Evolutionary conservation across 371 early-diverging fungal species (phyloP), one percentile per base, ranked within the genome.

Genomic region (Chytridium lagenaria): DNA sequence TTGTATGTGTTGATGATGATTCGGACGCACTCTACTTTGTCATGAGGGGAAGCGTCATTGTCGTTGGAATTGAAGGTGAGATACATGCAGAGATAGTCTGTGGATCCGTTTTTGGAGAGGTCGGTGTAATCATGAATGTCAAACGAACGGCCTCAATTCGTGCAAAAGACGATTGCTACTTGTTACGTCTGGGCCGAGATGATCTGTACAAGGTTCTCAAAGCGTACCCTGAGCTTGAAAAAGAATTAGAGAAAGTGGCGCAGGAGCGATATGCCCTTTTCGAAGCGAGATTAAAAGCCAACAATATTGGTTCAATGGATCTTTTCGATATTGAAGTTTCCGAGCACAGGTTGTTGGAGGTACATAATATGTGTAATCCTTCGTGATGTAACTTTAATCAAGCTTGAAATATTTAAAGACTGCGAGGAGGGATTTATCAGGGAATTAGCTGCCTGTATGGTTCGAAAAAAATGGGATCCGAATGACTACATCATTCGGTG

Each of bases 11-110:
- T 22, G 77, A 74, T 40, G 77, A 77, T 63, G 72, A 68, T 33
- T 73, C 81, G 2, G 76, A 75, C 67, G 38, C 70, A 38, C 77
- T 83, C 31, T 83, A 73, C 67, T 83, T 79, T 59, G 75, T 81
- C 44, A n/a, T 80, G 28, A 63, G 68, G 5, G 84, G 84, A 31
- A 16, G 66, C 15, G 75, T 80, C 16, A 64, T 77, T 26, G 81
- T 81, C 28, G 38, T 83, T 1, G 78, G 75, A 19, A 12, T 28
- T 22, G 39, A 50, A 28, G 75, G 71, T 0, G 55, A 22, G 2
- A 76, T 83, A 1, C 81, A 80, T 51, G 81, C 84, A 22, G 80
- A 80, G 59, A 71, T 83, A 50, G 59, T 26, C 10, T 59, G 59
- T 2, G 84, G 81, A 16, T 63, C 71, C 0, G 70, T 75, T 30